These are phyloP conservation scores for Phytophthora boehmeriae DNA, from an alignment of 352 stramenopile genomes.

Conservation along the genomic window DNA sequence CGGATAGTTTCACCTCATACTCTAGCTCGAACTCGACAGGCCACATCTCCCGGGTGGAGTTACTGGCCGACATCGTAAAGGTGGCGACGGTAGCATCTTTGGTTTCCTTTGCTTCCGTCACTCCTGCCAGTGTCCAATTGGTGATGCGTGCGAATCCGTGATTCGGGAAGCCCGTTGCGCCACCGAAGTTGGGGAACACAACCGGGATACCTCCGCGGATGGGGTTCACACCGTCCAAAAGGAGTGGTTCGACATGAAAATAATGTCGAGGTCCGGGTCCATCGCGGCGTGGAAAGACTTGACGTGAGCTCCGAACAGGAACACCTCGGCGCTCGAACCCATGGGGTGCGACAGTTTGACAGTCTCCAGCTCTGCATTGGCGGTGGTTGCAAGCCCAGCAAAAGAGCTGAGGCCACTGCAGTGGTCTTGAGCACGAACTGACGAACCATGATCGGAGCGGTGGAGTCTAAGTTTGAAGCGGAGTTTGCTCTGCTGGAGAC, in stretches of 20 bases:
- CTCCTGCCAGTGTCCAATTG: slow-evolving; percentile 26
- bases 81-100: slow-evolving; percentile 23
- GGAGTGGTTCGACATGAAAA: slow-evolving; percentile 82
- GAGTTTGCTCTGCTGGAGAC: no score
- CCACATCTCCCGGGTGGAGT: slow-evolving; percentile 46
- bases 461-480: no score
- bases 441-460: slow-evolving; percentile 13
- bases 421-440: slow-evolving; percentile 22
- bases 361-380: slow-evolving; percentile 45
- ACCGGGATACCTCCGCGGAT: slow-evolving; percentile 89
- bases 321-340: slow-evolving; percentile 58
- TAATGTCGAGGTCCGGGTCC: slow-evolving; percentile 43
- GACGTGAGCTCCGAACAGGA: slow-evolving; percentile 73
- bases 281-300: slow-evolving; percentile 47
- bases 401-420: slow-evolving; percentile 25
- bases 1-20: slow-evolving; percentile 73
- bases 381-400: slow-evolving; percentile 1
- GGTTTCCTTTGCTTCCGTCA: slow-evolving; percentile 4
- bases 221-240: slow-evolving; percentile 76
- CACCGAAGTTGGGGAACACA: slow-evolving; percentile 90
- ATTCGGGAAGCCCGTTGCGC: slow-evolving; percentile 47
- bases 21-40: slow-evolving; percentile 59
- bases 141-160: slow-evolving; percentile 83
- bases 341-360: slow-evolving; percentile 55
- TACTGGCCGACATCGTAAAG: slow-evolving; percentile 37